Base-by-base conservation (phyloP, 169 alveolate genomes). In the Blepharisma undulans region DNA sequence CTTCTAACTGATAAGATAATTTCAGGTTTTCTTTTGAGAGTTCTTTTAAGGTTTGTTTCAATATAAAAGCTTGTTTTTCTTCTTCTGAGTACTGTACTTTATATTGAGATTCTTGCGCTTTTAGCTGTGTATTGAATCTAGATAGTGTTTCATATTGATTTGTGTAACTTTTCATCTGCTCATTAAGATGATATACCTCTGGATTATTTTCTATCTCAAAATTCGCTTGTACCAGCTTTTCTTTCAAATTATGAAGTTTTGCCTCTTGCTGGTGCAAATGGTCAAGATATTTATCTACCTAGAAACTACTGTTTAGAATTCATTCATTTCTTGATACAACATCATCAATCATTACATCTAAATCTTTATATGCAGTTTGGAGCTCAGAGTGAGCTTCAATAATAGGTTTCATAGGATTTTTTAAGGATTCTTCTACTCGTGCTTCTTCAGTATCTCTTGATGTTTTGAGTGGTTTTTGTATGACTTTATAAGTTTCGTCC, bases 1-100 rank as follows among this genome's bases (percentile, higher is more conserved):
- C 90, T 86, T 86, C 90, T 22, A 86, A n/a, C 30, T 19, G 34
- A 72, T 86, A 71, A 66, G 90, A 66, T 18, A 86, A n/a, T 86
- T 72, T 72, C 48, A 86, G 82, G 82, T 86, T 86, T 66, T 86
- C 90, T 86, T 72, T 86, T 10, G 80, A 25, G 7, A 86, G 80
- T 66, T 60, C 66, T 71, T 60, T 86, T 60, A 86, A 36, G 7
- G 25, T 60, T n/a, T 25, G 32, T 66, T 72, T 86, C 22, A 86
- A 29, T 0, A 22, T 19, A 33, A 22, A 19, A 89, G 61, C 79
- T 48, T 86, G 22, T 27, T 29, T 22, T 86, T 86, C 29, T 60
- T 66, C 84, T 72, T 72, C 72, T 27, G 29, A 21, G 76, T 36
- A 82, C 34, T 22, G 30, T 10, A 12, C 34, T 21, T 8, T 22